Evolutionary conservation across 2,329 filamentous ascomycete genomes (phyloP), one percentile per base, ranked within the genome.

Genomic region (Amphichorda felina): DNA sequence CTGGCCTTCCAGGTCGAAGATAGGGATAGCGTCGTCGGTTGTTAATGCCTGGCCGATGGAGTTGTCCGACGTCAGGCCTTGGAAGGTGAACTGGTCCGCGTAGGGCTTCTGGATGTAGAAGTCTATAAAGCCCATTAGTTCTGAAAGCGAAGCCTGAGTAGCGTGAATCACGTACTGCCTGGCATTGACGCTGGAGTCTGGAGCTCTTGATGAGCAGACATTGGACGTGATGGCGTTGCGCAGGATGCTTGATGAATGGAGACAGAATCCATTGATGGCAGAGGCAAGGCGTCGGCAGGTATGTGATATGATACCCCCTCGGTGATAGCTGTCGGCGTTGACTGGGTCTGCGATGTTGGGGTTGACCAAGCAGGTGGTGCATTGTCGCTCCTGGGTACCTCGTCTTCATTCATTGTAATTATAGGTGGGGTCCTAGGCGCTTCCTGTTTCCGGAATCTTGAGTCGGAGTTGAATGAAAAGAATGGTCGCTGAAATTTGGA

Each of bases 31-130:
- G 42, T 80, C 75, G 43, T 80, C 75, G 5, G 71, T 64, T 5
- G 72, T 73, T 51, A 70, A 77, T 6, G 72, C 72, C 48, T 78
- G 74, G 34, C 72, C 72, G 44, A 79, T 76, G 44, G 56, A 54
- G 60, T 75, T 69, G 25, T 79, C 75, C 10, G 61, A 54, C 27
- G 78, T 72, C 35, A 78, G 51, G 32, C 57, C 57, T 16, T 70
- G 65, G 34, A 77, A 59, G 24, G 76, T 72, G 33, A 74, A 57
- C 36, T 55, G 63, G 36, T 76, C 72, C 34, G 75, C 72, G 42
- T 64, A 72, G 19, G 13, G 55, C 50, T 78, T 77, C 26, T 69
- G 60, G 34, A 60, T 57, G 73, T 73, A 62, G 30, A 47, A 47
- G 26, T 45, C 55, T 56, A 30, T 38, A 37, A 34, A 19, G 21